Percentiles rank a stretch among this genome's conserved stretches.
These are phyloP conservation scores for Schizonepeta tenuifolia DNA, from an alignment of 257 asterid genomes.

Conservation along the genomic window DNA sequence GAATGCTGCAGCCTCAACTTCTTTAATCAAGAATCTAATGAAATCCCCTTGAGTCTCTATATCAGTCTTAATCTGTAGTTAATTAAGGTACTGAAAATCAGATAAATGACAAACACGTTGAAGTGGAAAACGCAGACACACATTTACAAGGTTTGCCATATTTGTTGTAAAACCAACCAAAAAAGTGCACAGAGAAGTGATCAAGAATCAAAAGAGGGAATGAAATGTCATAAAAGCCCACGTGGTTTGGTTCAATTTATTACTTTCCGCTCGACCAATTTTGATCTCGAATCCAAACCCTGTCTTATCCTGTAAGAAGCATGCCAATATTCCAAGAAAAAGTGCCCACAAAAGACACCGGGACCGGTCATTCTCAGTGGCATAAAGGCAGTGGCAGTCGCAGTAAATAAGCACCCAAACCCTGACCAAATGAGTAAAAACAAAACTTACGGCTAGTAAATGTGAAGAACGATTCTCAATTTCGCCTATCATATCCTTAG, in stretches of 20 bases:
- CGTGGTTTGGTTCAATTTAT: constrained; percentile 36
- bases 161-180: constrained; percentile 2
- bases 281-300: constrained; percentile 42
- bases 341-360: constrained; percentile 36
- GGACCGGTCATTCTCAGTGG: constrained; percentile 41
- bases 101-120: constrained; percentile 2
- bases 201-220: constrained; percentile 12
- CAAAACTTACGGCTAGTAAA: constrained; percentile 66
- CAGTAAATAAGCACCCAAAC: constrained; percentile 45
- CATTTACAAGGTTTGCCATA: constrained; percentile 13
- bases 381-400: constrained; percentile 40
- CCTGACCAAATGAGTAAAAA: constrained; percentile 19
- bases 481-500: constrained; percentile 89
- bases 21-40: constrained; percentile 72
- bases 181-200: not conserved
- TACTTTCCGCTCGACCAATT: constrained; percentile 38
- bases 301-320: constrained; percentile 48
- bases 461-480: constrained; percentile 92
- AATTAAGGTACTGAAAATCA: constrained; percentile 23
- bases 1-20: constrained; percentile 75
- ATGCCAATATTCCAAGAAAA: constrained; percentile 41
- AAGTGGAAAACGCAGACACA: not conserved
- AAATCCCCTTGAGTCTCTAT: constrained; percentile 80
- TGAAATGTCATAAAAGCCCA: constrained; percentile 36
- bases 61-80: constrained; percentile 73